Conservation (phyloP, 345 rosid species). For the Cardamine chenopodiifolia region DNA sequence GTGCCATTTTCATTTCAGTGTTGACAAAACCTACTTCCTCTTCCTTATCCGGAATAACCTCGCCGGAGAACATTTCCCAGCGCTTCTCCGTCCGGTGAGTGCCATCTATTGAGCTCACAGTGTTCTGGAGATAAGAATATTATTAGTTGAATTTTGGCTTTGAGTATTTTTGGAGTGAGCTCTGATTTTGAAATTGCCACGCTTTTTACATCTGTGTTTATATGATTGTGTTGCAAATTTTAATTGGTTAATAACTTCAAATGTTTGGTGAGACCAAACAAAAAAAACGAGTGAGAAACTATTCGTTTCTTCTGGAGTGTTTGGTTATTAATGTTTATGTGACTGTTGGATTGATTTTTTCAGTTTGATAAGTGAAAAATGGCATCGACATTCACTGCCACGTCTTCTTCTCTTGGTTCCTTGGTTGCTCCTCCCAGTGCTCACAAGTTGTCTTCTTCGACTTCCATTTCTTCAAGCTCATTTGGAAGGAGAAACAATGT, state of each 20-base stretch:
- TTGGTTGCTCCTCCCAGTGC: slow-evolving; percentile 69
- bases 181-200: slow-evolving; percentile 6
- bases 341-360: slow-evolving; percentile 10
- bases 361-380: slow-evolving; percentile 48
- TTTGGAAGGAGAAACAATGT: slow-evolving; percentile 56
- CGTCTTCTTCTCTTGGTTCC: slow-evolving; percentile 71
- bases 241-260: neutral
- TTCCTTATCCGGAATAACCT: slow-evolving; percentile 15
- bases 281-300: neutral
- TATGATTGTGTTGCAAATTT: neutral
- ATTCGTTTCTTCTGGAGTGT: neutral
- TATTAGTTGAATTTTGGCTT: neutral
- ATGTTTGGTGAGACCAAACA: too few species aligned
- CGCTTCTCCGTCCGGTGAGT: slow-evolving; percentile 12
- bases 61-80: slow-evolving; percentile 1
- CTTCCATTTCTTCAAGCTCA: slow-evolving; percentile 48
- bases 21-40: slow-evolving; percentile 16
- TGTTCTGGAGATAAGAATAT: neutral
- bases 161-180: slow-evolving; percentile 5
- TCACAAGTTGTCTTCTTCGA: slow-evolving; percentile 51
- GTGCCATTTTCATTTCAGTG: slow-evolving; percentile 14
- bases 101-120: neutral
- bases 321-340: neutral
- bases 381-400: slow-evolving; percentile 77
- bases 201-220: neutral